Conservation (phyloP, 257 asterid genomes). For the Solanum ossicruentum region DNA sequence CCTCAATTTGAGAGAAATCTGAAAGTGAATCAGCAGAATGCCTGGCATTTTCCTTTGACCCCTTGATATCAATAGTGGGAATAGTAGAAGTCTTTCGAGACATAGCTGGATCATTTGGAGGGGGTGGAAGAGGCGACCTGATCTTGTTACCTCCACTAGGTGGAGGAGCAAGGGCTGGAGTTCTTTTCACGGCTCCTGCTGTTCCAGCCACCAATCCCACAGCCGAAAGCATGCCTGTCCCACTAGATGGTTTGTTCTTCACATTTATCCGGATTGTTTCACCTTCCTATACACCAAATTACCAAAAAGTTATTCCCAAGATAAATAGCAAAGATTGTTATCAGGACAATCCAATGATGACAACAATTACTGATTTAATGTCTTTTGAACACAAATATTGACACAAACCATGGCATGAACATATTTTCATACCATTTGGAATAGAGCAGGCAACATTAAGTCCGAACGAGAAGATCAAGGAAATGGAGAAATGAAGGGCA, state of each 20-base stretch:
- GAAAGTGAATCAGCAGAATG: conserved; percentile 42
- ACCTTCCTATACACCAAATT: conserved; percentile 59
- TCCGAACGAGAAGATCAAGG: not conserved
- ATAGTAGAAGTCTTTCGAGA: conserved; percentile 29
- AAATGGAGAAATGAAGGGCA: not conserved
- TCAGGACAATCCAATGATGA: not conserved
- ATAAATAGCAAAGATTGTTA: not conserved
- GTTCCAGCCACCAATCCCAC: conserved; percentile 50
- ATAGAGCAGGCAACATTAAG: not conserved
- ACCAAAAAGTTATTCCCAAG: not conserved
- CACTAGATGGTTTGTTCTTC: conserved; percentile 70
- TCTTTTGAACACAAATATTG: not conserved
- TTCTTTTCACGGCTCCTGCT: conserved; percentile 46
- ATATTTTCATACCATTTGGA: not conserved
- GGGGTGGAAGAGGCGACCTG: conserved; percentile 91
- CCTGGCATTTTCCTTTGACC: conserved; percentile 30
- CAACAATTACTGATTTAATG: not conserved
- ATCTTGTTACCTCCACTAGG: conserved; percentile 55
- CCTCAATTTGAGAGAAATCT: conserved; percentile 87
- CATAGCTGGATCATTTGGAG: conserved; percentile 67
- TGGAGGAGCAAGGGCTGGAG: conserved; percentile 73
- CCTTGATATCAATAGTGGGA: conserved; percentile 21
- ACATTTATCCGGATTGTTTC: conserved; percentile 90
- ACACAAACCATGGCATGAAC: not conserved
- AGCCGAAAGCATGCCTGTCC: conserved; percentile 87